Conservation (phyloP, 306 rosid genomes). For the Prunus fruticosa region DNA sequence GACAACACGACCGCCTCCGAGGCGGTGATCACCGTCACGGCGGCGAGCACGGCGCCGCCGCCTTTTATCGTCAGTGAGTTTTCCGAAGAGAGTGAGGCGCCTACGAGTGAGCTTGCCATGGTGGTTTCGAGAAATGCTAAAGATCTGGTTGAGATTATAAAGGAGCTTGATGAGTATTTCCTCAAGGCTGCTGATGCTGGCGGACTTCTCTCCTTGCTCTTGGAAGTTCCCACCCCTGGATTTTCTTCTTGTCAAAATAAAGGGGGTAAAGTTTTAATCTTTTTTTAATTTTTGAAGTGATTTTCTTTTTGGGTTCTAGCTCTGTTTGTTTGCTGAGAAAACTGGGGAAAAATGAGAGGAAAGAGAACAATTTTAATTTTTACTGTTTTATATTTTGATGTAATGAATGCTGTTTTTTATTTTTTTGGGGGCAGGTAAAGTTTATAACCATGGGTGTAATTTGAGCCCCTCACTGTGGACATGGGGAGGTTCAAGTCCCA, state of each 20-base stretch:
- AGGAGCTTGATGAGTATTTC: slow-evolving; percentile 91
- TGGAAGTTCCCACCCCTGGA: slow-evolving; percentile 69
- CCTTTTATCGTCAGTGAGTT: slow-evolving; percentile 59
- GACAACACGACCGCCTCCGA: slow-evolving; percentile 62
- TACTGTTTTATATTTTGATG: neutral
- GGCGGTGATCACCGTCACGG: slow-evolving; percentile 45
- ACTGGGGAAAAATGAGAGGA: neutral
- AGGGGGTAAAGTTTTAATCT: slow-evolving; percentile 41
- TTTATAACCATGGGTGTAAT: slow-evolving; percentile 65
- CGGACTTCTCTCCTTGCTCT: slow-evolving; percentile 55
- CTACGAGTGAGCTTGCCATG: slow-evolving; percentile 68
- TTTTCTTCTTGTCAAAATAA: slow-evolving; percentile 49
- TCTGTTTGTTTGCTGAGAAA: neutral
- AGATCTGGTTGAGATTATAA: slow-evolving; percentile 77
- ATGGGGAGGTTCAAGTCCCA: slow-evolving; percentile 64
- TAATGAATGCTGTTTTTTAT: slow-evolving; percentile 1
- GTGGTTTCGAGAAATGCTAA: slow-evolving; percentile 75
- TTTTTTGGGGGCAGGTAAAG: slow-evolving; percentile 48
- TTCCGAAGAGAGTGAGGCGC: slow-evolving; percentile 43
- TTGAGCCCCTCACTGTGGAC: slow-evolving; percentile 65
- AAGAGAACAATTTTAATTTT: neutral
- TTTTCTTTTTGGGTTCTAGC: neutral
- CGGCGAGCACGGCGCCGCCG: slow-evolving; percentile 55
- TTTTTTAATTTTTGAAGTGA: neutral
- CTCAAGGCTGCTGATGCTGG: slow-evolving; percentile 91